These are phyloP conservation scores for Rhamnella rubrinervis DNA, from an alignment of 331 rosid species.

Conservation along the genomic window DNA sequence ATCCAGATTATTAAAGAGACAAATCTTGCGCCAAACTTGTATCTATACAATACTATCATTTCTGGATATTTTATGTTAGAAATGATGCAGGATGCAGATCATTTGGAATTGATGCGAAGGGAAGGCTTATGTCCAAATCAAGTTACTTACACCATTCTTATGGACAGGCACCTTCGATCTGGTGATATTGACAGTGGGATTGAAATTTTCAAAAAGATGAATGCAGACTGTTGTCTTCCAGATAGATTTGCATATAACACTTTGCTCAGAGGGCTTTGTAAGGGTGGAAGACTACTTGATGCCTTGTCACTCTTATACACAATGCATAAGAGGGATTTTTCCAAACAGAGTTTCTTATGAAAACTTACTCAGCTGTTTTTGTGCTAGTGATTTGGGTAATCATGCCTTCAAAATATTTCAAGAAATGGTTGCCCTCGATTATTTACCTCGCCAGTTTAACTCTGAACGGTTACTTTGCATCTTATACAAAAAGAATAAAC, in stretches of 20 bases:
- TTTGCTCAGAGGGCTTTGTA: constrained; percentile 34
- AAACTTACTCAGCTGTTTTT: constrained; percentile 16
- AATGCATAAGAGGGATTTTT: constrained; percentile 40
- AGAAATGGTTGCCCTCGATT: constrained; percentile 29
- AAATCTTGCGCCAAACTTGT: constrained; percentile 27
- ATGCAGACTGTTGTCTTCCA: constrained; percentile 30
- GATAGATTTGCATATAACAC: constrained; percentile 37
- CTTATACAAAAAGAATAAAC: constrained; percentile 9
- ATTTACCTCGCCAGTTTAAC: neutral
- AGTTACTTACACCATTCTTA: constrained; percentile 43
- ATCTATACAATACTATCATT: constrained; percentile 36
- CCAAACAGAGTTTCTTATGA: constrained; percentile 23
- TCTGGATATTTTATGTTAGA: constrained; percentile 34
- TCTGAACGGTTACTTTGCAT: constrained; percentile 6
- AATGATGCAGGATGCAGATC: constrained; percentile 34
- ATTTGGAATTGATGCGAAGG: constrained; percentile 38
- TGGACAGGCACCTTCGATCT: constrained; percentile 31
- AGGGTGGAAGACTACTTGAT: constrained; percentile 34
- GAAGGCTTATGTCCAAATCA: constrained; percentile 41
- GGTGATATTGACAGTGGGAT: constrained; percentile 36
- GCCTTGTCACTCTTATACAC: constrained; percentile 34
- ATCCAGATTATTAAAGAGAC: constrained; percentile 26
- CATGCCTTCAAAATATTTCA: constrained; percentile 27
- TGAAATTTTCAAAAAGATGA: constrained; percentile 41
- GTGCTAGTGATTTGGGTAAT: constrained; percentile 16